Percentiles rank a stretch among this genome's conserved stretches.
Evolutionary conservation across 192 early-diverging fungal species (phyloP).

Genomic region (Linnemannia zychae): DNA sequence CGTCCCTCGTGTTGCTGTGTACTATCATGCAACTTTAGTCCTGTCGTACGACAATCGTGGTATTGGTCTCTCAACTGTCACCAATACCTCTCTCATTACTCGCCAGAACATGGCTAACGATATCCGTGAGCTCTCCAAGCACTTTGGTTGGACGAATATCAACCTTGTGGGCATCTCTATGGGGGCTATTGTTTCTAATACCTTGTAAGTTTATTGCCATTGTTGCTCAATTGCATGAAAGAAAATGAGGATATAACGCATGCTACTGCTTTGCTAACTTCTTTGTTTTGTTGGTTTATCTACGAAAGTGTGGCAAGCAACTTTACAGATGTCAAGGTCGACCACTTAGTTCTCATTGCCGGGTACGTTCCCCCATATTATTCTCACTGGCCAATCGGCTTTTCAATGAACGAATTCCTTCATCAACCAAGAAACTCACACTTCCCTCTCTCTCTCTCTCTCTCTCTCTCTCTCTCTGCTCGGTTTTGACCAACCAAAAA

Average conservation of each 20-base stretch:
- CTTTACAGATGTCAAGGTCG: background rate
- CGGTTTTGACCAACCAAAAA: too few relatives aligned
- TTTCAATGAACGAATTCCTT: too few relatives aligned
- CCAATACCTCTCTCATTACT: background rate
- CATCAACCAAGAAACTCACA: too few relatives aligned
- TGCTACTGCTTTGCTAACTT: too few relatives aligned
- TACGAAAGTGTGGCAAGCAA: background rate
- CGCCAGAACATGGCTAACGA: conserved; percentile 7
- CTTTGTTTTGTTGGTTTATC: background rate
- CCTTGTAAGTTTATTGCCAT: background rate
- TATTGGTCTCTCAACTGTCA: conserved; percentile 13
- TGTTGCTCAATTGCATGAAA: too few relatives aligned
- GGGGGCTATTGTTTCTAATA: conserved; percentile 5
- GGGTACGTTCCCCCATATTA: too few relatives aligned
- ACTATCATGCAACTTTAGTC: background rate
- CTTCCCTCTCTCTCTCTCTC: too few relatives aligned
- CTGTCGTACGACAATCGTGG: conserved; percentile 5
- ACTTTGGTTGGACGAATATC: conserved; percentile 7
- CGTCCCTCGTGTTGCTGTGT: too few relatives aligned
- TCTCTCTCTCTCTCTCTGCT: too few relatives aligned
- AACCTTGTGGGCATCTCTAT: conserved; percentile 6
- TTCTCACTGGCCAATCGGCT: too few relatives aligned
- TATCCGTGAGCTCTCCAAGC: conserved; percentile 1
- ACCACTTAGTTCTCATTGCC: background rate
- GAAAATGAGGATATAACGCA: too few relatives aligned